Evolutionary conservation across 306 rosid genomes (phyloP).

Genomic region (Cicer bijugum): DNA sequence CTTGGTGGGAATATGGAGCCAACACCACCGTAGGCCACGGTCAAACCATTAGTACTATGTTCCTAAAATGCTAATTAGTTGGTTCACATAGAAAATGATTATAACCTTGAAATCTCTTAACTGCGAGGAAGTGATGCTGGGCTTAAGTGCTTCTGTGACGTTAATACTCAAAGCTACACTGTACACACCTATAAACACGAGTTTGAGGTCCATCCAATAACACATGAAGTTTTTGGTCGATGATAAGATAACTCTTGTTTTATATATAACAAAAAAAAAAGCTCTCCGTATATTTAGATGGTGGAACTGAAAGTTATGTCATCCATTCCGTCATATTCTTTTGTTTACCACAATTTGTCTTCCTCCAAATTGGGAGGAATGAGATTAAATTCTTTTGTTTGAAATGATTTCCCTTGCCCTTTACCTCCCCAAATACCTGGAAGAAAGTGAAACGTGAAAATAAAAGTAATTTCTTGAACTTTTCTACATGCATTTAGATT

Average conservation of each 20-base stretch:
- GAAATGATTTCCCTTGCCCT: conserved; percentile 98
- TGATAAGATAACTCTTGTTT: not conserved
- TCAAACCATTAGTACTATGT: conserved; percentile 20
- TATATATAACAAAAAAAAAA: not conserved
- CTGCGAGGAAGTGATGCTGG: conserved; percentile 21
- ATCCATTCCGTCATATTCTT: not conserved
- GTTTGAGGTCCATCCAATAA: not conserved
- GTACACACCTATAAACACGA: not conserved
- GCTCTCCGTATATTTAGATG: no score
- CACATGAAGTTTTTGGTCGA: not conserved
- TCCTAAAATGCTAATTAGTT: conserved; percentile 2
- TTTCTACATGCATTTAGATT: conserved; percentile 21
- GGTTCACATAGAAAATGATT: conserved; percentile 41
- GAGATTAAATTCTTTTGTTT: conserved; percentile 61
- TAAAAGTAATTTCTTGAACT: conserved; percentile 12
- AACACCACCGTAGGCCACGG: conserved; percentile 31
- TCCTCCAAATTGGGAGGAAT: not conserved
- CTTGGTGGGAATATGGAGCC: conserved; percentile 27
- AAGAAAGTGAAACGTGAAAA: conserved; percentile 28
- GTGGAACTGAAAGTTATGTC: not conserved
- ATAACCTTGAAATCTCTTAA: conserved; percentile 16
- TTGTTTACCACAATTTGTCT: no score
- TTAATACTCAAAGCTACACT: not conserved
- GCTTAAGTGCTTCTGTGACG: conserved; percentile 31
- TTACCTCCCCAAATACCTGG: conserved; percentile 98